Evolutionary conservation across 257 asterid species (phyloP).

Genomic region (Echium plantagineum): DNA sequence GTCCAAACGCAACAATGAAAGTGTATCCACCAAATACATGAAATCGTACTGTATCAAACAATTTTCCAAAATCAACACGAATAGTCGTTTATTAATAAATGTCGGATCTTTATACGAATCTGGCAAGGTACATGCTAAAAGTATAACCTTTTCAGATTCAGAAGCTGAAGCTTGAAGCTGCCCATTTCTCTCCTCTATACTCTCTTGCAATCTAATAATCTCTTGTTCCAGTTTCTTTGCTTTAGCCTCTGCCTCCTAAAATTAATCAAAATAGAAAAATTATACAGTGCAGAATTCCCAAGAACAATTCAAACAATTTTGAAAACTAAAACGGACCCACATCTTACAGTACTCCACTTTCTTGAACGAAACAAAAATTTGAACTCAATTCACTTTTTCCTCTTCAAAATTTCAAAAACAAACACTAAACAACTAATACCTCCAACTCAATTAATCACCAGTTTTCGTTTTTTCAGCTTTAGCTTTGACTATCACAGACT

Average conservation of each 20-base stretch:
- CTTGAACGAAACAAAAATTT: slow-evolving; percentile 1
- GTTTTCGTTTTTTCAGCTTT: too few species aligned
- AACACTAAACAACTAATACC: too few species aligned
- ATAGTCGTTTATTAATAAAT: neutral
- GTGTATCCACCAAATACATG: too few species aligned
- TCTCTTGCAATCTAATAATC: slow-evolving; percentile 32
- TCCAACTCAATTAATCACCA: too few species aligned
- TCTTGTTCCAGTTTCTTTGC: slow-evolving; percentile 48
- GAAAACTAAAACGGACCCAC: neutral
- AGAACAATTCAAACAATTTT: neutral
- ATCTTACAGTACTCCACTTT: neutral
- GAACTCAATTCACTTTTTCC: slow-evolving; percentile 6
- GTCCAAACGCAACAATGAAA: too few species aligned
- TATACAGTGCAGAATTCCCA: neutral
- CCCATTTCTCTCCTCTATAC: slow-evolving; percentile 31
- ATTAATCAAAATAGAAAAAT: neutral
- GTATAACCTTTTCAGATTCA: slow-evolving; percentile 37
- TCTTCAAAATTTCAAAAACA: neutral
- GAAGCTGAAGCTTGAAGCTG: slow-evolving; percentile 45
- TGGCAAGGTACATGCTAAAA: neutral
- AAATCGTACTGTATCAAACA: neutral
- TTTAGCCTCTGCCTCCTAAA: slow-evolving; percentile 48
- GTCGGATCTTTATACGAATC: neutral
- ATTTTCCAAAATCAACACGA: neutral
- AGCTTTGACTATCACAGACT: too few species aligned